Percentiles rank a stretch among this genome's conserved stretches.
These are phyloP conservation scores for Decorospora gaudefroyi DNA, from an alignment of 2,329 filamentous ascomycete species.

Conservation along the genomic window DNA sequence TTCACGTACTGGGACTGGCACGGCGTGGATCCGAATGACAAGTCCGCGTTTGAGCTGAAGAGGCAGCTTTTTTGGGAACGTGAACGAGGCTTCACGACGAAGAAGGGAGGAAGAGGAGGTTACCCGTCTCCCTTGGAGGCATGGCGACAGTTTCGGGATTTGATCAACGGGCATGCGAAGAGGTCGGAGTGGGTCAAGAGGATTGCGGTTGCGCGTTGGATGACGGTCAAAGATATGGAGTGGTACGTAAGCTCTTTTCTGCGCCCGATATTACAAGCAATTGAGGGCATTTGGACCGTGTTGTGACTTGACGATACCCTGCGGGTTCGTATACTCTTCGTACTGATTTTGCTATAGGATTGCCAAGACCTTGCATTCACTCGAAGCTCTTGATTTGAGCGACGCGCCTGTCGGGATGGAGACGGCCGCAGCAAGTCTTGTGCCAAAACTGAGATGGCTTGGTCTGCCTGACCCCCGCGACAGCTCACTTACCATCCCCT, in stretches of 20 bases:
- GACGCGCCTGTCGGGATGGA: no score
- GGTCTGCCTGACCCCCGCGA: conserved; percentile 22
- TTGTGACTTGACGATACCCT: no score
- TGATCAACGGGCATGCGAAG: conserved; percentile 3
- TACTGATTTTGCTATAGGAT: conserved; percentile 16
- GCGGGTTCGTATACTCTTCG: background rate
- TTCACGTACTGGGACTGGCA: conserved; percentile 39
- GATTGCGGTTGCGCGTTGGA: conserved; percentile 35
- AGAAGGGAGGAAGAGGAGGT: conserved; percentile 2
- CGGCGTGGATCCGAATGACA: conserved; percentile 9
- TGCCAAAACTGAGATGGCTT: conserved; percentile 24
- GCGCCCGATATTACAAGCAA: no score
- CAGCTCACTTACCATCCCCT: background rate
- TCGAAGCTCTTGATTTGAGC: conserved; percentile 32
- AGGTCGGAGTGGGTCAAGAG: conserved; percentile 23
- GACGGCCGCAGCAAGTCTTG: background rate
- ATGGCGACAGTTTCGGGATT: conserved; percentile 25
- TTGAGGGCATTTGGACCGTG: no score
- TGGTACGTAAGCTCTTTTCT: conserved; percentile 24
- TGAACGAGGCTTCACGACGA: conserved; percentile 16
- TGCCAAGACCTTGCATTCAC: conserved; percentile 10
- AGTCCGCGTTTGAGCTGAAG: conserved; percentile 9
- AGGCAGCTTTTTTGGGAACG: conserved; percentile 24
- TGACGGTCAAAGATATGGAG: conserved; percentile 24
- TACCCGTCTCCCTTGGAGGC: conserved; percentile 19